A percentile compares a stretch with the other conserved stretches of the same genome.
These are phyloP conservation scores for Phytophthora ramorum DNA, from an alignment of 352 stramenopile species.

Conservation along the genomic window DNA sequence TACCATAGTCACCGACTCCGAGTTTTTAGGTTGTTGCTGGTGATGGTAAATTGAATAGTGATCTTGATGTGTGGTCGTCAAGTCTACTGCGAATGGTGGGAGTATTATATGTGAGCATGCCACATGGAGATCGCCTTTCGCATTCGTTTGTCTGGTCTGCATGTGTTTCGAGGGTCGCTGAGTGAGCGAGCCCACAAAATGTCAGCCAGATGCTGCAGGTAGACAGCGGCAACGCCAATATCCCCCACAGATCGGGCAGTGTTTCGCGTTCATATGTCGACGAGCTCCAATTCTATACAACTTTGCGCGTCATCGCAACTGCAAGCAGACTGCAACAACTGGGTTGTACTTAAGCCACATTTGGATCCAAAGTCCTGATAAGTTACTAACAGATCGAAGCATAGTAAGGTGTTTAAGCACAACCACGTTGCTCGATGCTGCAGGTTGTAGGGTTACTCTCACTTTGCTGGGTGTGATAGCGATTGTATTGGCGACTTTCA, in stretches of 20 bases:
- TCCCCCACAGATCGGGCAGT: neutral
- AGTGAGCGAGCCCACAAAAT: conserved; percentile 7
- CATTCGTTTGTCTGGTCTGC: conserved; percentile 21
- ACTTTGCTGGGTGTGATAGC: no score
- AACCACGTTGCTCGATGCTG: no score
- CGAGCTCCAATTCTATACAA: neutral
- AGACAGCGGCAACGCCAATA: conserved; percentile 5
- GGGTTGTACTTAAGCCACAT: no score
- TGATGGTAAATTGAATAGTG: conserved; percentile 20
- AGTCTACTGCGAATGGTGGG: neutral
- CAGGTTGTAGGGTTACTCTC: no score
- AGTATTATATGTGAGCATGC: conserved; percentile 9
- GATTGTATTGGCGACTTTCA: neutral
- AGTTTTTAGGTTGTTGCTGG: neutral
- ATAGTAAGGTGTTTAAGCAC: no score
- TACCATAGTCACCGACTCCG: neutral
- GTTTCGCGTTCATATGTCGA: conserved; percentile 12
- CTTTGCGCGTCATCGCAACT: neutral
- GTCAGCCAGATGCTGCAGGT: conserved; percentile 7
- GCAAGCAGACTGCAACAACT: neutral
- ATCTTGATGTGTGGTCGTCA: neutral
- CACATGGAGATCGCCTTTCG: conserved; percentile 22
- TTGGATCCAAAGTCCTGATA: no score
- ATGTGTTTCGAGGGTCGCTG: neutral
- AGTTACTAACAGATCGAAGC: no score